Percentiles rank a stretch among this genome's conserved stretches.
Conservation (phyloP, 2,329 filamentous ascomycete genomes). For the Fusarium abutilonis region DNA sequence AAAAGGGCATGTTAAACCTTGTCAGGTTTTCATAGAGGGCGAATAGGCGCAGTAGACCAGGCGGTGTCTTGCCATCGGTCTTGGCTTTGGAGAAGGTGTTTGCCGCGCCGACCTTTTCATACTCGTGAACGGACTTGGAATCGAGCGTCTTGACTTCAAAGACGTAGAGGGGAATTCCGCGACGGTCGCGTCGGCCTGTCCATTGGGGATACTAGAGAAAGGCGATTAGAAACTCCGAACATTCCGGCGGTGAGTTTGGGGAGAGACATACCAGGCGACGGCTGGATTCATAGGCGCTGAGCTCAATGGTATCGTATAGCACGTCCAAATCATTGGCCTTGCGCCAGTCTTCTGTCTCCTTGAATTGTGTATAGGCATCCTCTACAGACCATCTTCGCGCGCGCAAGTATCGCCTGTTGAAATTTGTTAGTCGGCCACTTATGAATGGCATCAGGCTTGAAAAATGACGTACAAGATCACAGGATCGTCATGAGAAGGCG, state of each 20-base stretch:
- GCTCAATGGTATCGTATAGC: constrained; percentile 86
- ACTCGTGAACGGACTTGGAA: constrained; percentile 80
- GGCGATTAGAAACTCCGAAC: constrained; percentile 8
- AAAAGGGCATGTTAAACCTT: constrained; percentile 85
- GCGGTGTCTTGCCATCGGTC: constrained; percentile 71
- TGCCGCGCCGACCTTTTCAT: constrained; percentile 73
- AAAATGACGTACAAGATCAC: constrained; percentile 70
- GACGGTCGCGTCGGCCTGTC: constrained; percentile 88
- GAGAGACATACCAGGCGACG: constrained; percentile 69
- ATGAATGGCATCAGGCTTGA: background rate
- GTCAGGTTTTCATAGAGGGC: constrained; percentile 94
- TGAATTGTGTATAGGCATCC: constrained; percentile 85
- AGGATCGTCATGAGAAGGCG: constrained; percentile 75
- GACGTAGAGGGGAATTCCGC: constrained; percentile 91
- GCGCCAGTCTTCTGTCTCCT: constrained; percentile 88
- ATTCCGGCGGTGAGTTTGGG: background rate
- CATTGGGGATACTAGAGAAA: constrained; percentile 85
- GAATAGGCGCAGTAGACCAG: constrained; percentile 85
- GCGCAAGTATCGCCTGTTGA: constrained; percentile 80
- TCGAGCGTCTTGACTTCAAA: constrained; percentile 88
- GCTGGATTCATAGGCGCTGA: constrained; percentile 84
- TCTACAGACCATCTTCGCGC: constrained; percentile 82
- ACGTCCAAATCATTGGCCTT: constrained; percentile 79
- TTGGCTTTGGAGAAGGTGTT: constrained; percentile 69
- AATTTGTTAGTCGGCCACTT: constrained; percentile 28